Percentiles rank a stretch among this genome's conserved stretches.
These are phyloP conservation scores for Salix koriyanagi DNA, from an alignment of 345 rosid genomes.

Conservation along the genomic window DNA sequence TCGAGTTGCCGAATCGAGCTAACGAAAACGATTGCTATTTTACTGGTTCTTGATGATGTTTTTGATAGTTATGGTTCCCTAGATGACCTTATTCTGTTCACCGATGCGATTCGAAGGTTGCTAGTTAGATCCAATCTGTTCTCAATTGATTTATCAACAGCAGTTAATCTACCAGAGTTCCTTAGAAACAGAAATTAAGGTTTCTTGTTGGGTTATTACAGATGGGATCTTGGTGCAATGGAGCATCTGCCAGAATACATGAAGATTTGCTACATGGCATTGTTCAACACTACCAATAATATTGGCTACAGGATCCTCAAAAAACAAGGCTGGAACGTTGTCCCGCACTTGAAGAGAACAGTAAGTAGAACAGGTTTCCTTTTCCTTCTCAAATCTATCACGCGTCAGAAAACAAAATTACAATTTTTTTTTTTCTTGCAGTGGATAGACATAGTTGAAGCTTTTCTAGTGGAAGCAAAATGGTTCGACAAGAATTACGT, in stretches of 20 bases:
- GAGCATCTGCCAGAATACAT: conserved; percentile 28
- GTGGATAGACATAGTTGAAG: conserved; percentile 27
- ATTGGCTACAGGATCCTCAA: conserved; percentile 22
- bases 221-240: conserved; percentile 29
- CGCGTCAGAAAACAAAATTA: neutral
- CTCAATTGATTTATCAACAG: too few relatives aligned
- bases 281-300: conserved; percentile 29
- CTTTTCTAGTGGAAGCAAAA: conserved; percentile 21
- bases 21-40: conserved; percentile 19
- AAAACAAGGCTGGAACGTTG: conserved; percentile 21
- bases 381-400: neutral
- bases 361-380: neutral
- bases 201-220: neutral
- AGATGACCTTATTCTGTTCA: conserved; percentile 18
- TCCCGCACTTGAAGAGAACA: conserved; percentile 20
- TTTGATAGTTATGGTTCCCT: neutral
- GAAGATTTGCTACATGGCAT: conserved; percentile 33
- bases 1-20: conserved; percentile 20
- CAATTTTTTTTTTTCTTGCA: neutral
- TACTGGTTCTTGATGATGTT: conserved; percentile 29
- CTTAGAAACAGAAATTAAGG: neutral
- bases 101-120: conserved; percentile 8
- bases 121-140: too few relatives aligned
- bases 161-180: too few relatives aligned
- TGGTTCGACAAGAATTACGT: conserved; percentile 19